Conservation (phyloP, 192 early-diverging fungal genomes). For the Podila epicladia region DNA sequence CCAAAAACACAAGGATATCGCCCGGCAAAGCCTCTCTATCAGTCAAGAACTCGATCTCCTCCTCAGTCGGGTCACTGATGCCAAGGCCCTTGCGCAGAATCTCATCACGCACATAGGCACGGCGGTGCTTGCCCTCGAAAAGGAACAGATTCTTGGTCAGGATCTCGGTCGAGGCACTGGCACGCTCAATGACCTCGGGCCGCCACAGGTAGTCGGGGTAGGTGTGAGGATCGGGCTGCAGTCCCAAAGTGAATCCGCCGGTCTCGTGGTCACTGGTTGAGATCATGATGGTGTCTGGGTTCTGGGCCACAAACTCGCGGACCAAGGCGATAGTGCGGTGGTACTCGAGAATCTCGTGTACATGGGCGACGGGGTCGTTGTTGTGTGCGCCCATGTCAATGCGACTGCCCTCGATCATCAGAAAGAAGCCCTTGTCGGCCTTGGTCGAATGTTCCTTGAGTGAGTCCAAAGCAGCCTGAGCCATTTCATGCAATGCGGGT, state of each 20-base stretch:
- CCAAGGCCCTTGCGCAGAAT: slow-evolving; percentile 76
- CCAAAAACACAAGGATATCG: slow-evolving; percentile 15
- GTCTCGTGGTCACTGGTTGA: slow-evolving; percentile 97
- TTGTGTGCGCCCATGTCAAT: slow-evolving; percentile 98
- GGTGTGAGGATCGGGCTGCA: slow-evolving; percentile 65
- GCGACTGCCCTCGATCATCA: slow-evolving; percentile 96
- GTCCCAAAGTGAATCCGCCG: slow-evolving; percentile 88
- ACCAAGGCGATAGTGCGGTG: slow-evolving; percentile 76
- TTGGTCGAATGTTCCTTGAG: slow-evolving; percentile 57
- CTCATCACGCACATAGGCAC: slow-evolving; percentile 58
- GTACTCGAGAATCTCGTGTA: slow-evolving; percentile 92
- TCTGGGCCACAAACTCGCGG: slow-evolving; percentile 77
- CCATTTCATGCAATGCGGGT: slow-evolving; percentile 91
- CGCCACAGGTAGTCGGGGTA: slow-evolving; percentile 92
- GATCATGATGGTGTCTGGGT: slow-evolving; percentile 92
- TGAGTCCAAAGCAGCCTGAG: slow-evolving; percentile 79
- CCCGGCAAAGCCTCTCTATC: neutral
- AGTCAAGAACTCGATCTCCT: slow-evolving; percentile 63
- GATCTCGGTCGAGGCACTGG: slow-evolving; percentile 72
- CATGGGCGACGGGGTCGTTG: slow-evolving; percentile 93
- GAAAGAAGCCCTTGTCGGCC: slow-evolving; percentile 81
- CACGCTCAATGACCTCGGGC: slow-evolving; percentile 76
- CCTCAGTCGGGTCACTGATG: slow-evolving; percentile 71
- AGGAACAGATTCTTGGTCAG: slow-evolving; percentile 56
- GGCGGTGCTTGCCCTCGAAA: slow-evolving; percentile 21